Evolutionary conservation across 2,329 filamentous ascomycete species (phyloP), one percentile per base, ranked within the genome.

Genomic region (Botryotinia convoluta): DNA sequence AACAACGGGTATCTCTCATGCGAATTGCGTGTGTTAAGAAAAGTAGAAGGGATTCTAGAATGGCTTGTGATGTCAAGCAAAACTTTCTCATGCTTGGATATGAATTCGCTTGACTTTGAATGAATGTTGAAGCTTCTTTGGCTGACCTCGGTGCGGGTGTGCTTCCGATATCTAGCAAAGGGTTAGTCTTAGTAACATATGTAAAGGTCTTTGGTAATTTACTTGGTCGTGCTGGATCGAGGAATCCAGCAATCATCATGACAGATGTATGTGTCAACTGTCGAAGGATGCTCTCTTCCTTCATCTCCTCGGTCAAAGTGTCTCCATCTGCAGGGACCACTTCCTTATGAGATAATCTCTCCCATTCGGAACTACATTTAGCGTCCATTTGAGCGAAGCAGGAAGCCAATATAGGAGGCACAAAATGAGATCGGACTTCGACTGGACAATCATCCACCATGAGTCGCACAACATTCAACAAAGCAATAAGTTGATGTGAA

Each of bases 241-340:
- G 86, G 78, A 98, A 90, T 77, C 94, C 93, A 12, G 94, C 93
- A 75, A 98, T 92, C 87, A 98, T 94, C 78, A 96, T 91, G 44
- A 98, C 94, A 1, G 95, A 93, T 5, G 94, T 94, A 82, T 97
- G 96, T 0, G 95, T 98, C 68, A 98, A 87, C 81, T 98, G 94
- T 32, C 96, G 90, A 63, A 99, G 85, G 44, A 99, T 97, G 80
- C 95, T 98, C 82, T 99, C 96, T 10, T 93, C 91, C 83, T 98
- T 97, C 96, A 99, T 99, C 84, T 99, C 96, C 77, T 98, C 94
- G 1, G 93, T 93, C 71, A 99, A 84, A 74, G 93, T 93, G 72
- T 95, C 93, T 32, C 91, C 91, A 5, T 91, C 91, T 1, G 91
- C 87, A 60, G 88, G 87, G 20, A 90, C 84, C 32, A 84, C 85